Conservation (phyloP, 2,329 filamentous ascomycete species). For the Bipolaris zeicola region DNA sequence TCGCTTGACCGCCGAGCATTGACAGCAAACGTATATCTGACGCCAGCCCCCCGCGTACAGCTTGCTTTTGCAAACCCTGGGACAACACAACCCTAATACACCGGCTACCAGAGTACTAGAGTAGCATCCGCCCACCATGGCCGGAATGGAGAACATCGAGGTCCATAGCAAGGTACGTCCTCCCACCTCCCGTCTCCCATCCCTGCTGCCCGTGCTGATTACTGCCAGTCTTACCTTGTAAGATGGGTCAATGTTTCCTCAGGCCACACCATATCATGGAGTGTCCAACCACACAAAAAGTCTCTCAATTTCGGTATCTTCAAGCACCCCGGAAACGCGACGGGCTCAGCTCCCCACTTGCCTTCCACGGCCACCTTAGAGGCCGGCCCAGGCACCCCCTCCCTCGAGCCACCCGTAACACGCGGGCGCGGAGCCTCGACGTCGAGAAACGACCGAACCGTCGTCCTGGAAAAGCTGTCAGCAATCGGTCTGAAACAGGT, state of each 20-base stretch:
- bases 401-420: slow-evolving; percentile 59
- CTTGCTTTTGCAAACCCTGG: not conserved
- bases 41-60: slow-evolving; percentile 15
- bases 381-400: slow-evolving; percentile 43
- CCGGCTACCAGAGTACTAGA: not conserved
- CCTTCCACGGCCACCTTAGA: slow-evolving; percentile 41
- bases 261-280: slow-evolving; percentile 95
- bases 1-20: slow-evolving; percentile 4
- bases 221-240: slow-evolving; percentile 85
- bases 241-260: slow-evolving; percentile 94
- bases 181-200: not conserved
- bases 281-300: slow-evolving; percentile 95
- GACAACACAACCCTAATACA: not conserved
- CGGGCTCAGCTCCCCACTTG: slow-evolving; percentile 52
- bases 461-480: slow-evolving; percentile 70
- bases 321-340: slow-evolving; percentile 84
- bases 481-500: slow-evolving; percentile 67
- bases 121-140: slow-evolving; percentile 62
- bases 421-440: slow-evolving; percentile 60
- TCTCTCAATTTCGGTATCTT: slow-evolving; percentile 98
- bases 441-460: slow-evolving; percentile 71
- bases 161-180: slow-evolving; percentile 89
- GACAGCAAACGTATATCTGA: not conserved
- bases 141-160: slow-evolving; percentile 93
- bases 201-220: slow-evolving; percentile 20